A percentile compares a stretch with the other conserved stretches of the same genome.
phyloP scores from a whole-genome alignment of 176 grass and related monocot genomes.

The Eragrostis curvula region DNA sequence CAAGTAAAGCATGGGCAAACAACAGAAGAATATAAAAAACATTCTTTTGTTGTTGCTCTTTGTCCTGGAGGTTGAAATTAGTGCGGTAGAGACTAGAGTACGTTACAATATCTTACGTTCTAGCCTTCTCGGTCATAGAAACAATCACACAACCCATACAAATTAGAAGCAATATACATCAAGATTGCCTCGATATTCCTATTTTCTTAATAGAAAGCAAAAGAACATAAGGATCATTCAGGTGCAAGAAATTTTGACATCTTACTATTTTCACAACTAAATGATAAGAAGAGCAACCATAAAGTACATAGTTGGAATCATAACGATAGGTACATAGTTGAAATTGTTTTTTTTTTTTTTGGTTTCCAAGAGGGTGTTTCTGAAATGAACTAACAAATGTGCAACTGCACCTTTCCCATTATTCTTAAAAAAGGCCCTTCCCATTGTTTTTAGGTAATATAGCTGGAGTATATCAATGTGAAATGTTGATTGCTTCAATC shows the following conservation, averaged over 20 bases:
- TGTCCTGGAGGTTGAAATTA: not conserved
- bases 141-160: too few relatives aligned
- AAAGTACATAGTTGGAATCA: not conserved
- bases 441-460: not conserved
- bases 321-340: not conserved
- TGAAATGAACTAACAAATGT: not conserved
- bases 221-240: not conserved
- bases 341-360: not conserved
- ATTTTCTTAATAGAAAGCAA: too few relatives aligned
- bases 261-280: not conserved
- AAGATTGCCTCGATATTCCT: too few relatives aligned
- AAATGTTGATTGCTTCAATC: not conserved
- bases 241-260: not conserved
- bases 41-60: not conserved
- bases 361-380: not conserved
- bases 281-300: not conserved
- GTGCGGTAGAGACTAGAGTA: not conserved
- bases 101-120: not conserved
- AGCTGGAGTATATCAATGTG: not conserved
- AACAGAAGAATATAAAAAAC: not conserved
- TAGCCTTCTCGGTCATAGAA: not conserved
- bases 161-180: too few relatives aligned
- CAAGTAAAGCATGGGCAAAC: not conserved
- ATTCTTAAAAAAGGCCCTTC: not conserved
- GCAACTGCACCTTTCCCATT: not conserved